Evolutionary conservation across 225 moss, liverwort and hornwort species (phyloP).

Genomic region (Polytrichum formosum): DNA sequence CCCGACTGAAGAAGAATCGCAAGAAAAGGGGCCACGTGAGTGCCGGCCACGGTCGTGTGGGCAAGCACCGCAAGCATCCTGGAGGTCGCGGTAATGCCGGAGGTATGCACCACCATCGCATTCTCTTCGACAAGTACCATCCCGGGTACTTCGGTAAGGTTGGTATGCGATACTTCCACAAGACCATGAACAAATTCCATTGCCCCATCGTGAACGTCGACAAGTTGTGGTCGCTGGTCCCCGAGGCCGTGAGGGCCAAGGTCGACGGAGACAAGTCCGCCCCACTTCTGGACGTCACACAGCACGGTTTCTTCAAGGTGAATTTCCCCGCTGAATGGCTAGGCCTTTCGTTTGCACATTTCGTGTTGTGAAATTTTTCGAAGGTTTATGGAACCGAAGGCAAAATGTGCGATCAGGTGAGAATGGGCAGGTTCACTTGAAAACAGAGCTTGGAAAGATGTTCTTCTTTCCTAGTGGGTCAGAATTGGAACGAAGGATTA

Average conservation of each 20-base stretch:
- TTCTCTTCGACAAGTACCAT: constrained; percentile 60
- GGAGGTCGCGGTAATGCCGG: constrained; percentile 57
- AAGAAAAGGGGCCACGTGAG: constrained; percentile 52
- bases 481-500: too few relatives aligned
- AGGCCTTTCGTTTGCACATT: too few relatives aligned
- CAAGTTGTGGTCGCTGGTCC: constrained; percentile 46
- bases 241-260: constrained; percentile 38
- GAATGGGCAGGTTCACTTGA: too few relatives aligned
- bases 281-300: constrained; percentile 50
- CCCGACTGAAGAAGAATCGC: constrained; percentile 53
- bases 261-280: constrained; percentile 30
- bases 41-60: constrained; percentile 46
- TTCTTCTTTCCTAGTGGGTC: too few relatives aligned
- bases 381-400: too few relatives aligned
- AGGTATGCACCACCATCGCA: constrained; percentile 61
- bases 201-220: constrained; percentile 51
- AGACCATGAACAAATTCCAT: constrained; percentile 58
- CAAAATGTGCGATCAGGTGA: too few relatives aligned
- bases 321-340: not conserved
- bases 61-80: constrained; percentile 61
- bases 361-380: too few relatives aligned
- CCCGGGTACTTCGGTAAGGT: constrained; percentile 60
- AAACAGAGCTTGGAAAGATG: too few relatives aligned
- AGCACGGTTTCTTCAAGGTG: constrained; percentile 52
- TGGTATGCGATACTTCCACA: constrained; percentile 54